Evolutionary conservation across 805 yeast genomes (phyloP).

Genomic region (Vanderwaltozyma tropicalis): DNA sequence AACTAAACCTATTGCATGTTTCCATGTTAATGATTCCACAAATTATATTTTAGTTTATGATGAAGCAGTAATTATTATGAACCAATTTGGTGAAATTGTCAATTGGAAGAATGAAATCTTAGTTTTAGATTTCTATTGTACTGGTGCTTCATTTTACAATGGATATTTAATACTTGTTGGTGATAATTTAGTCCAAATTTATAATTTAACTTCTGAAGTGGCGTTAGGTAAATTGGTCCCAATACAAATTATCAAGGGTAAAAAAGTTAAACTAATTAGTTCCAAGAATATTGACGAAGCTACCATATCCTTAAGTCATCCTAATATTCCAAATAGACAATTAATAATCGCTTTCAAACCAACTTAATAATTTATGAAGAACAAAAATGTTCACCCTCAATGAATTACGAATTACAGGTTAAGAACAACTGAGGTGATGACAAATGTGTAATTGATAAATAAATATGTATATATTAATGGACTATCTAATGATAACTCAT

Average conservation of each 20-base stretch:
- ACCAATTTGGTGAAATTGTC: constrained; percentile 46
- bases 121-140: constrained; percentile 34
- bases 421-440: no score
- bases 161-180: constrained; percentile 46
- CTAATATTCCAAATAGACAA: constrained; percentile 51
- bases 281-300: constrained; percentile 30
- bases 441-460: no score
- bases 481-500: no score
- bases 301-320: constrained; percentile 50
- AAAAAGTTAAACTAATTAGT: constrained; percentile 44
- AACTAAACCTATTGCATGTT: constrained; percentile 50
- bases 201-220: constrained; percentile 33
- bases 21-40: constrained; percentile 42
- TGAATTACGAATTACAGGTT: no score
- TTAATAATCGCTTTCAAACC: constrained; percentile 29
- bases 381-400: no score
- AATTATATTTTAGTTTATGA: constrained; percentile 58
- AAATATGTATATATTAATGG: no score
- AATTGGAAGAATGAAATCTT: constrained; percentile 30
- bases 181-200: constrained; percentile 60
- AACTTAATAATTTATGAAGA: no score
- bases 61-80: constrained; percentile 57
- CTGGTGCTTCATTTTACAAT: constrained; percentile 33
- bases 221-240: constrained; percentile 33
- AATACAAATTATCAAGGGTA: constrained; percentile 63